Percentiles rank a stretch among this genome's conserved stretches.
Evolutionary conservation across 2,329 filamentous ascomycete genomes (phyloP).

Genomic region (Calonectria honghensis): DNA sequence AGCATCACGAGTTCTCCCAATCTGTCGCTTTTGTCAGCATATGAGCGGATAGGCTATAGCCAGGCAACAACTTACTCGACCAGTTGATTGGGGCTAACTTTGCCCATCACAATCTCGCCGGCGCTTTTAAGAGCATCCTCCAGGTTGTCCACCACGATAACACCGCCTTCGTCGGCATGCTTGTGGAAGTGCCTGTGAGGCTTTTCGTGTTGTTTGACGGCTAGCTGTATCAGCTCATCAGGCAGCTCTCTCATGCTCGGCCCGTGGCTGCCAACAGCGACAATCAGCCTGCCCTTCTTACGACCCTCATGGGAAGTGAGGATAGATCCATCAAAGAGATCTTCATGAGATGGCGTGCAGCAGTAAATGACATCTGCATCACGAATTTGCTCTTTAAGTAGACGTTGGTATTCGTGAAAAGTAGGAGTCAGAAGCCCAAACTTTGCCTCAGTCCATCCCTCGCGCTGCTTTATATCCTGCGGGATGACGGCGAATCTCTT

Average conservation of each 20-base stretch:
- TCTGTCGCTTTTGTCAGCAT: conserved; percentile 60
- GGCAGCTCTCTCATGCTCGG: conserved; percentile 89
- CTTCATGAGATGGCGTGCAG: conserved; percentile 85
- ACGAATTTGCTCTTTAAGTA: conserved; percentile 82
- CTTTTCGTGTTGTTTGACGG: conserved; percentile 67
- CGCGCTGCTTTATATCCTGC: conserved; percentile 66
- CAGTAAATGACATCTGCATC: conserved; percentile 90
- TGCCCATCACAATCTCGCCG: conserved; percentile 89
- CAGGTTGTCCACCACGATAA: conserved; percentile 84
- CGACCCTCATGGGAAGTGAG: conserved; percentile 83
- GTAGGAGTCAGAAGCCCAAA: conserved; percentile 81
- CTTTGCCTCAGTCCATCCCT: conserved; percentile 79
- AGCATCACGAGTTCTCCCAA: conserved; percentile 87
- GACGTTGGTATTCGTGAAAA: conserved; percentile 80
- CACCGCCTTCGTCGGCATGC: conserved; percentile 78
- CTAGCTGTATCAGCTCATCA: conserved; percentile 82
- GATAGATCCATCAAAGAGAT: conserved; percentile 83
- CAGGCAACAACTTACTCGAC: conserved; percentile 78
- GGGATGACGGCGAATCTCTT: conserved; percentile 68
- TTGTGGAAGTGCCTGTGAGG: conserved; percentile 78
- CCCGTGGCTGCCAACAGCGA: conserved; percentile 82
- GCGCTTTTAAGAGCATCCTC: conserved; percentile 88
- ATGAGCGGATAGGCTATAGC: too few relatives aligned
- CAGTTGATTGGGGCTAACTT: conserved; percentile 82
- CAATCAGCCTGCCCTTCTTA: conserved; percentile 81